phyloP scores from a whole-genome alignment of 768 basidiomycete genomes.

The Leccinum uliginosum region DNA sequence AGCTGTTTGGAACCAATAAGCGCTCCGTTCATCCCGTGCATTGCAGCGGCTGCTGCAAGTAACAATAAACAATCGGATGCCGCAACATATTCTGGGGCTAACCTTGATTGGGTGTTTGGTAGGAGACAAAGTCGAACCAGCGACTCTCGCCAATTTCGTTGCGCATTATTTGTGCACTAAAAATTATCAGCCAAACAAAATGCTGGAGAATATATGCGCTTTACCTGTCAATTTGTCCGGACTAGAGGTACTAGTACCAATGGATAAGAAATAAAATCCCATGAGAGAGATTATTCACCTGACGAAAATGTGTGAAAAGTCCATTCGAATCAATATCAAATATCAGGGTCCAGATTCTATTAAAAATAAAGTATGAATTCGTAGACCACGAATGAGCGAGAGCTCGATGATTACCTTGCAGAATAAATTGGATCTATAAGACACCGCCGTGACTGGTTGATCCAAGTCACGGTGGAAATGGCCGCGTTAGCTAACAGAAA shows the following conservation, averaged over 20 bases:
- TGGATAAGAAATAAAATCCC: slow-evolving; percentile 13
- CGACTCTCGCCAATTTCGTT: slow-evolving; percentile 78
- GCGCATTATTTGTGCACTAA: slow-evolving; percentile 87
- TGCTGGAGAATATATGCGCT: neutral
- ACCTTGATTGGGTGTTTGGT: slow-evolving; percentile 82
- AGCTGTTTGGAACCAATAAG: slow-evolving; percentile 71
- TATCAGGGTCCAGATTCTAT: slow-evolving; percentile 80
- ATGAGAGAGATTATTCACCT: slow-evolving; percentile 37
- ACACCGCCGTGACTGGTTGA: slow-evolving; percentile 81
- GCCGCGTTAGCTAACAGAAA: slow-evolving; percentile 1
- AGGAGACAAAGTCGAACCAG: slow-evolving; percentile 91
- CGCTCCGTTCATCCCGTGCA: slow-evolving; percentile 78
- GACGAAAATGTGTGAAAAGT: slow-evolving; percentile 77
- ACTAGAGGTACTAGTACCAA: slow-evolving; percentile 47
- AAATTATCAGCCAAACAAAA: neutral
- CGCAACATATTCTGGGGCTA: neutral
- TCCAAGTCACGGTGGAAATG: slow-evolving; percentile 55
- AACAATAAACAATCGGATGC: neutral
- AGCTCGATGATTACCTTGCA: slow-evolving; percentile 62
- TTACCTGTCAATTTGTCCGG: slow-evolving; percentile 86
- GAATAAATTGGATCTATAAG: slow-evolving; percentile 88
- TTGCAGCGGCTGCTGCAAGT: slow-evolving; percentile 58
- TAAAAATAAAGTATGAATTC: slow-evolving; percentile 2
- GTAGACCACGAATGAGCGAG: neutral
- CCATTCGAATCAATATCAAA: slow-evolving; percentile 86